These are phyloP conservation scores for Phoenix roebelenii DNA, from an alignment of 176 grass and related monocot genomes.

Conservation along the genomic window DNA sequence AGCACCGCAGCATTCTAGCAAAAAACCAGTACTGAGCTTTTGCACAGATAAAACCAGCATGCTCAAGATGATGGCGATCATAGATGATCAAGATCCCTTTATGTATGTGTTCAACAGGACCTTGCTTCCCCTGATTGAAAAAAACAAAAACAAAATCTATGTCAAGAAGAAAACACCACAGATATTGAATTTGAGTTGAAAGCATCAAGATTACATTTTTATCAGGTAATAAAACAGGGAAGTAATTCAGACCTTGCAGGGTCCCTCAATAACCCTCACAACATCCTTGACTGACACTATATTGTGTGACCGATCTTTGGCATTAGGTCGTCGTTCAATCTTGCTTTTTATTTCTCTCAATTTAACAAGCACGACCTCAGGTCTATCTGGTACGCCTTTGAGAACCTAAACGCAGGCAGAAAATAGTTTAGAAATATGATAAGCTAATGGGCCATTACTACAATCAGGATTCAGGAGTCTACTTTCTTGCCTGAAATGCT, in stretches of 20 bases:
- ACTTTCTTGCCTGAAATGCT: conserved; percentile 68
- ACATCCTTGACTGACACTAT: conserved; percentile 86
- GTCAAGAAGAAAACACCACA: no score
- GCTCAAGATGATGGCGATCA: conserved; percentile 94
- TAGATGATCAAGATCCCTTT: conserved; percentile 88
- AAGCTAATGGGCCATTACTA: background rate
- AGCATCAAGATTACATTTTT: no score
- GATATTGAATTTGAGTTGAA: no score
- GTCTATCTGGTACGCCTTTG: conserved; percentile 86
- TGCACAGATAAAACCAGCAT: conserved; percentile 94
- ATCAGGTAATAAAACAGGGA: conserved; percentile 1
- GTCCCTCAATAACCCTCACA: conserved; percentile 77
- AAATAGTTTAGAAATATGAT: background rate
- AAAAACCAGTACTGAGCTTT: conserved; percentile 42
- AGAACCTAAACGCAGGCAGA: conserved; percentile 53
- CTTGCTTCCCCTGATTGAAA: conserved; percentile 84
- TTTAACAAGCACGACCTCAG: conserved; percentile 89
- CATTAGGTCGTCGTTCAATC: conserved; percentile 58
- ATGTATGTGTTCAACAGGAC: conserved; percentile 93
- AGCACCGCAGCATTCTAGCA: no score
- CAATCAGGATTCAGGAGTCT: background rate
- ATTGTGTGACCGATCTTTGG: conserved; percentile 75
- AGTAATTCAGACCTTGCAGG: conserved; percentile 44
- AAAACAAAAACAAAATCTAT: conserved; percentile 1
- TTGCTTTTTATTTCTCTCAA: conserved; percentile 96